These are phyloP conservation scores for Microbotryomycetes sp. DNA, from an alignment of 1,284 basidiomycete genomes.

Conservation along the genomic window DNA sequence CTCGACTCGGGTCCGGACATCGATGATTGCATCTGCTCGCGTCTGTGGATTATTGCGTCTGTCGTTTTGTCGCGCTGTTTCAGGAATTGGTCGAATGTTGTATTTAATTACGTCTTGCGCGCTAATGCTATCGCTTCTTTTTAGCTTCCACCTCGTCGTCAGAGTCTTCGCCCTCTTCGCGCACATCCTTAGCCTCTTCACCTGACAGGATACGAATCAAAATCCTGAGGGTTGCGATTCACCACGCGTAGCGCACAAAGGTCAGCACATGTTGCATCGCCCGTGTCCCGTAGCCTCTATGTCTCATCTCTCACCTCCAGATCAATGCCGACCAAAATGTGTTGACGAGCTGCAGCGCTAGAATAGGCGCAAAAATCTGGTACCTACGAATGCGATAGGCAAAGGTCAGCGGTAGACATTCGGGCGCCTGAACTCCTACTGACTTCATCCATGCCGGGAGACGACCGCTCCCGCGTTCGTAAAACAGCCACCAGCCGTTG, in stretches of 20 bases:
- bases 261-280: neutral
- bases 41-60: neutral
- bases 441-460: constrained; percentile 55
- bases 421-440: constrained; percentile 19
- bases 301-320: constrained; percentile 10
- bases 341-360: constrained; percentile 73
- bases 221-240: constrained; percentile 15
- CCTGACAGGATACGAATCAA: constrained; percentile 31
- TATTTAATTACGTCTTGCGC: neutral
- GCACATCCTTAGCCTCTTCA: constrained; percentile 22
- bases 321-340: constrained; percentile 51
- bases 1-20: constrained; percentile 5
- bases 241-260: no score
- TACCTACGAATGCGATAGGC: constrained; percentile 42
- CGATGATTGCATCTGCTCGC: no score
- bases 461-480: constrained; percentile 60
- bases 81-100: neutral
- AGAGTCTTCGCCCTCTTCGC: constrained; percentile 34
- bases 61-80: neutral
- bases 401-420: neutral
- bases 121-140: constrained; percentile 11
- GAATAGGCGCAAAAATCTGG: constrained; percentile 69
- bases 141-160: constrained; percentile 26
- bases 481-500: constrained; percentile 56
- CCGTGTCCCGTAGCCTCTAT: neutral